Evolutionary conservation across 441 rosid genomes (phyloP), one percentile per base, ranked within the genome.

Genomic region (Croton setiger): DNA sequence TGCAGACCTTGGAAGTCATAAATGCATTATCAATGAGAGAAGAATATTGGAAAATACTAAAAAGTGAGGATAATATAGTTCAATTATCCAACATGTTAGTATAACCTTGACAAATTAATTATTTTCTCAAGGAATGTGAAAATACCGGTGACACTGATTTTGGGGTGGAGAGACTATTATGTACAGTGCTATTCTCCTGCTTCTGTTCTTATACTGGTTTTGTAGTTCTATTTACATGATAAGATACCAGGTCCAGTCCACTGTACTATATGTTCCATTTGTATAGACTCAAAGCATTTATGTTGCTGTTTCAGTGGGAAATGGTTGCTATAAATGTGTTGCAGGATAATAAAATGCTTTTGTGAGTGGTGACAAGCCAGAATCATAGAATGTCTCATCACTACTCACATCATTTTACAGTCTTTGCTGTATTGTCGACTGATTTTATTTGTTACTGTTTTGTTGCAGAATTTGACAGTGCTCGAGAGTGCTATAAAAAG

Each of bases 401-500:
- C 33, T 23, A 35, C 12, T 17, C 1, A 12, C 44, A 23, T 68
- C 47, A 48, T 13, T 4, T 37, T 27, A 20, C 21, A 18, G 21
- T 56, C 14, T 55, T 51, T 49, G 39, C 15, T 35, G 7, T 18
- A 18, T 31, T 27, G 23, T 17, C 43, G 49, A 41, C 53, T 33
- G 59, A 27, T 60, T 47, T 72, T 59, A 17, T 63, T 72, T 15
- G 17, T 10, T 21, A 47, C 7, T 31, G 31, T 62, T 53, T 64
- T 75, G n/a, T 66, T 80, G 75, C 83, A 96, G 99, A 73, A 84
- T 47, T 73, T 87, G 81, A 96, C 97, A 60, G 68, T 79, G 37
- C 85, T 87, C 59, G 99, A 96, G 86, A 75, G 74, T 82, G 94
- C 88, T 72, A 69, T 88, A 69, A 91, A 78, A 81, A 79, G 87